Evolutionary conservation across 768 basidiomycete species (phyloP), one percentile per base, ranked within the genome.

Genomic region (Pulveroboletus sp.): DNA sequence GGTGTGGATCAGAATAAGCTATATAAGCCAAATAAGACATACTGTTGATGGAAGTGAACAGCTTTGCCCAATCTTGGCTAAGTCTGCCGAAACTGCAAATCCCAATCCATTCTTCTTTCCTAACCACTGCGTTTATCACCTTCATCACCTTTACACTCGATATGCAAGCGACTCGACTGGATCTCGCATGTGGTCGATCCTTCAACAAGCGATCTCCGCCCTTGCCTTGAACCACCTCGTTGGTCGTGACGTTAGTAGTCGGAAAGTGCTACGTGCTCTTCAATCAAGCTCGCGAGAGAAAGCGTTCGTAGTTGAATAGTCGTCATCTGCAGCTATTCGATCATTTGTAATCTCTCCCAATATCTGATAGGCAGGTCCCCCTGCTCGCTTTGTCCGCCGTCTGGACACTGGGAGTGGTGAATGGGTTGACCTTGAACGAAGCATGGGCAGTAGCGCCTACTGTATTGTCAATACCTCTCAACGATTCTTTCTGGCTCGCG

Each of bases 251-350:
- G 3, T 36, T 52, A 8, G 42, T 43, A 12, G 17, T 12, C 4
- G 36, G 42, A 14, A 55, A 47, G 24, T 41, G 43, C 21, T 55
- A 52, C 3, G 39, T 52, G 14, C 45, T 46, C 39, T 35, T 38
- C 36, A 36, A 39, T 3, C 21, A 21, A 21, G 17, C 30, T 51
- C 41, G 44, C 30, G 0, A 18, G 6, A 26, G 31, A 28, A 21
- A 30, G 50, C 12, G 32, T 54, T 6, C 46, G 14, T 9, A 54
- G 42, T 24, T 42, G 38, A 40, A 18, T 47, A 24, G 51, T 49
- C 39, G 21, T 3, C 21, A 21, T 21, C 21, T 21, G 3, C 21
- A 21, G 21, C 21, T 21, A 35, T 15, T 39, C 43, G 6, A 31
- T 47, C 6, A 30, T 54, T 7, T 36, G 42, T 3, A 48, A 32